Conservation (phyloP, 352 stramenopile species). For the Pythium periplocum region DNA sequence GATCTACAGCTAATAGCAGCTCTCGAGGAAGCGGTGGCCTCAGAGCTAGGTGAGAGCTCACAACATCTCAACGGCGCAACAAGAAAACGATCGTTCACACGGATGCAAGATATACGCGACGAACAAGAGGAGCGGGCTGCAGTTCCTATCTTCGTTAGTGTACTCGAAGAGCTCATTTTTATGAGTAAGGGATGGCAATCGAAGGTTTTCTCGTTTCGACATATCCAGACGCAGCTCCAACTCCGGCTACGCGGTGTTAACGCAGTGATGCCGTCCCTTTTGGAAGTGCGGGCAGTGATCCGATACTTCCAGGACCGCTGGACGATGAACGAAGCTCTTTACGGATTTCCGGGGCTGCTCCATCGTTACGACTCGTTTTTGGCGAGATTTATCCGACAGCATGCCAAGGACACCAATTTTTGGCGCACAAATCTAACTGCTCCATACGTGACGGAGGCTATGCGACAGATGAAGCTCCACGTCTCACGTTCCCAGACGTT, state of each 20-base stretch:
- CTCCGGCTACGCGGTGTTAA: constrained; percentile 27
- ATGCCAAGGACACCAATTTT: constrained; percentile 15
- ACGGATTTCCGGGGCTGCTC: constrained; percentile 38
- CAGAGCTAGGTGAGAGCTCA: constrained; percentile 7
- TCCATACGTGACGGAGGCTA: not conserved
- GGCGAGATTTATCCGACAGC: constrained; percentile 29
- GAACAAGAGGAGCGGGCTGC: not conserved
- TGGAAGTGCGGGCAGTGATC: constrained; percentile 29
- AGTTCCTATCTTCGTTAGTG: constrained; percentile 42
- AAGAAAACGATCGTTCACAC: not conserved
- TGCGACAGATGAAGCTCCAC: constrained; percentile 38
- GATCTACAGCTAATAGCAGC: constrained; percentile 18
- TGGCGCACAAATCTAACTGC: constrained; percentile 1
- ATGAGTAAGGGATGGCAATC: not conserved
- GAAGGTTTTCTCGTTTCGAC: constrained; percentile 10
- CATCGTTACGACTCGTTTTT: constrained; percentile 60
- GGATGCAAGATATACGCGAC: too few species aligned
- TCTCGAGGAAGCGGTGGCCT: constrained; percentile 20
- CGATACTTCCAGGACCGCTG: constrained; percentile 36
- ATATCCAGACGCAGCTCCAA: constrained; percentile 39
- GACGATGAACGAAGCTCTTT: constrained; percentile 23
- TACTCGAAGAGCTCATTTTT: constrained; percentile 58
- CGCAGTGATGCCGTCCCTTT: constrained; percentile 38
- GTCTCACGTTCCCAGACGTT: constrained; percentile 37
- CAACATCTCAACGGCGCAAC: not conserved